Percentiles rank a stretch among this genome's conserved stretches.
Conservation (phyloP, 2,329 filamentous ascomycete genomes). For the Trichoderma koningiopsis region DNA sequence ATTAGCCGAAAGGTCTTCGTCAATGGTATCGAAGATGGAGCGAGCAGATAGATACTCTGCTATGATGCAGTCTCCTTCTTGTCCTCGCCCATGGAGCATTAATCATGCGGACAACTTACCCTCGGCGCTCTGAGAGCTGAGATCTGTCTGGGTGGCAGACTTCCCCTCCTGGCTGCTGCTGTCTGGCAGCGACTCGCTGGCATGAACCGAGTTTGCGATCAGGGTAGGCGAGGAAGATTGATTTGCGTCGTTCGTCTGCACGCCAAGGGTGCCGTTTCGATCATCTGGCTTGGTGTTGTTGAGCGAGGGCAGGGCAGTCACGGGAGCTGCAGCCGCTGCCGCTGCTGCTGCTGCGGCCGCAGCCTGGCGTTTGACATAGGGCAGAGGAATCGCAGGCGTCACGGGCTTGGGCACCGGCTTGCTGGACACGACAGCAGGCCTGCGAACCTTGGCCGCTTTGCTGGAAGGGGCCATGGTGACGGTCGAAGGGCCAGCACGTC, state of each 20-base stretch:
- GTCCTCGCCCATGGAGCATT: background rate
- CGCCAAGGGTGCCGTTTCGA: conserved; percentile 1
- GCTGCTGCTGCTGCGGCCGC: conserved; percentile 39
- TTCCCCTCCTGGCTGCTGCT: conserved; percentile 2
- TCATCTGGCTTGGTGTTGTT: conserved; percentile 3
- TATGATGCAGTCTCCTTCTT: background rate
- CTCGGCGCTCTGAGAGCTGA: conserved; percentile 1
- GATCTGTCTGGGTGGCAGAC: background rate
- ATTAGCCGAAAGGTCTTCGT: background rate
- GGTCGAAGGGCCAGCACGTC: background rate
- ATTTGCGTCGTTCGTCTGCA: conserved; percentile 1
- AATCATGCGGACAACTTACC: conserved; percentile 15
- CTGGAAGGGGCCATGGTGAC: conserved; percentile 40
- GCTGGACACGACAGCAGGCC: conserved; percentile 28
- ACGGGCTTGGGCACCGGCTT: conserved; percentile 41
- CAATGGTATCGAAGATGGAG: background rate
- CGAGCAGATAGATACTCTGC: background rate
- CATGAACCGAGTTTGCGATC: conserved; percentile 7
- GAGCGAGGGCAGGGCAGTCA: conserved; percentile 26
- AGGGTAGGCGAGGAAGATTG: conserved; percentile 8
- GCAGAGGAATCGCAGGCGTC: conserved; percentile 44
- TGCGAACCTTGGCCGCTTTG: conserved; percentile 39
- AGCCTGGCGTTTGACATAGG: conserved; percentile 44
- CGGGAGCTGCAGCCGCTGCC: conserved; percentile 37
- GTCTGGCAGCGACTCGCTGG: conserved; percentile 15